Evolutionary conservation across 768 basidiomycete species (phyloP).

Genomic region (Gyrodon lividus): DNA sequence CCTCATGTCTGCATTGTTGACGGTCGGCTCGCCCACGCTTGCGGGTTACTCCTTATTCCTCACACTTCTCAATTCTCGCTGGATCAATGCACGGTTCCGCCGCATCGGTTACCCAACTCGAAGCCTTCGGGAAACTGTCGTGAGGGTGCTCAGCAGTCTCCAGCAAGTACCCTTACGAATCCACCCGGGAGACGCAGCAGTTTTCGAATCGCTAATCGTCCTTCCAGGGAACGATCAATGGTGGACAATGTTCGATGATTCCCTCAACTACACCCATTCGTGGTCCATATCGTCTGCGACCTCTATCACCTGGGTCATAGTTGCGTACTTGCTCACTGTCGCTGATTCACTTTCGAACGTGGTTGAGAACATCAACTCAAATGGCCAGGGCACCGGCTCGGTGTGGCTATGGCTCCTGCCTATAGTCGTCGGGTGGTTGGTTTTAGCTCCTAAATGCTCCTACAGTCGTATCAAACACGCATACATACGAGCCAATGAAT

Average conservation of each 20-base stretch:
- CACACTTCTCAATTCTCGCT: constrained; percentile 44
- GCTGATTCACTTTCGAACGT: constrained; percentile 17
- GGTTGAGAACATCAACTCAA: constrained; percentile 24
- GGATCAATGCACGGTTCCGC: constrained; percentile 37
- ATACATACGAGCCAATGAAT: constrained; percentile 15
- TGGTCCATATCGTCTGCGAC: constrained; percentile 41
- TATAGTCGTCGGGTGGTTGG: constrained; percentile 40
- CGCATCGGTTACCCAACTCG: constrained; percentile 25
- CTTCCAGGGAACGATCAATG: constrained; percentile 43
- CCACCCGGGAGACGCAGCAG: constrained; percentile 21
- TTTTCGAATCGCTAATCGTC: constrained; percentile 41
- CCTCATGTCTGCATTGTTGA: constrained; percentile 40
- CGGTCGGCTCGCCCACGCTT: constrained; percentile 44
- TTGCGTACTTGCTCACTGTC: constrained; percentile 36
- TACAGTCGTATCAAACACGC: constrained; percentile 25
- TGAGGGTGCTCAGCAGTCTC: constrained; percentile 36
- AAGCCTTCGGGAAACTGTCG: constrained; percentile 19
- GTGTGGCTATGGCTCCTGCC: constrained; percentile 46
- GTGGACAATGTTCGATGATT: constrained; percentile 36
- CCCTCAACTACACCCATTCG: constrained; percentile 38
- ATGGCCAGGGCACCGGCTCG: constrained; percentile 39
- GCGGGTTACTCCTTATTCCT: constrained; percentile 45
- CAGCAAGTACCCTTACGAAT: constrained; percentile 43
- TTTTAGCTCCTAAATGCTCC: constrained; percentile 42
- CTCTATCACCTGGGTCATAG: constrained; percentile 43